Percentiles rank a stretch among this genome's conserved stretches.
Conservation (phyloP, 176 grass and related monocot species). For the Olyra latifolia region DNA sequence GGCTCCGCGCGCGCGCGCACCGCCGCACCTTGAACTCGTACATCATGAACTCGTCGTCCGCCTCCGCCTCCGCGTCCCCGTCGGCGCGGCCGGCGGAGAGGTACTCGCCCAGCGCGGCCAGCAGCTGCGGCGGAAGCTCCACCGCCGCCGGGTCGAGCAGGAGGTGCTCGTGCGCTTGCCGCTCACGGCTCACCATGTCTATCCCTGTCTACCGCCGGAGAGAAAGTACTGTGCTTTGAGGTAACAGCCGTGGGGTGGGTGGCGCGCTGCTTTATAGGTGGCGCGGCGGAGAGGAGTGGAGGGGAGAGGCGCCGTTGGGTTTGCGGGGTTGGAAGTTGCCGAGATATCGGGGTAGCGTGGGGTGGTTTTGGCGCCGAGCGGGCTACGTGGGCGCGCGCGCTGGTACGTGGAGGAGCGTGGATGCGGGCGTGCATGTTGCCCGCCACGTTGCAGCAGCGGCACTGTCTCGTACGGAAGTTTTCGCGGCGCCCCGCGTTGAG, state of each 20-base stretch:
- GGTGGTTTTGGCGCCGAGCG: constrained; percentile 35
- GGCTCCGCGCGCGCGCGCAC: constrained; percentile 71
- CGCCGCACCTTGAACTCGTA: constrained; percentile 96
- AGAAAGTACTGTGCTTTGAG: background rate
- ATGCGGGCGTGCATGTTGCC: constrained; percentile 39
- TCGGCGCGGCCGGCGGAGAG: constrained; percentile 4
- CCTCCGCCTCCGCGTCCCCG: constrained; percentile 14
- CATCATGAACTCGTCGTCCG: constrained; percentile 97
- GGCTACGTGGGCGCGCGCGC: constrained; percentile 18
- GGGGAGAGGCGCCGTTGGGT: constrained; percentile 1
- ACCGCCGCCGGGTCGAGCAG: constrained; percentile 36
- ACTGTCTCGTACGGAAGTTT: background rate
- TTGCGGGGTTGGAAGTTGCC: background rate
- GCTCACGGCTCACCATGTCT: constrained; percentile 39
- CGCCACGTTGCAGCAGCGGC: constrained; percentile 36
- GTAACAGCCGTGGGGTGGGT: background rate
- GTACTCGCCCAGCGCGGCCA: constrained; percentile 54
- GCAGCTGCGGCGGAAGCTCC: constrained; percentile 47
- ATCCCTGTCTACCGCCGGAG: too few relatives aligned
- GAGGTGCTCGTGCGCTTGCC: constrained; percentile 13
- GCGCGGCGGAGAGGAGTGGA: too few relatives aligned
- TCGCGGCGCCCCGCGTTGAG: background rate
- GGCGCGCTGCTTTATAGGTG: constrained; percentile 34
- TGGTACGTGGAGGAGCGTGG: constrained; percentile 34
- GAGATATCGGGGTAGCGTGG: constrained; percentile 28